A percentile compares a stretch with the other conserved stretches of the same genome.
Conservation (phyloP, 1,139 yeast species). For the Pneumocystis jirovecii region DNA sequence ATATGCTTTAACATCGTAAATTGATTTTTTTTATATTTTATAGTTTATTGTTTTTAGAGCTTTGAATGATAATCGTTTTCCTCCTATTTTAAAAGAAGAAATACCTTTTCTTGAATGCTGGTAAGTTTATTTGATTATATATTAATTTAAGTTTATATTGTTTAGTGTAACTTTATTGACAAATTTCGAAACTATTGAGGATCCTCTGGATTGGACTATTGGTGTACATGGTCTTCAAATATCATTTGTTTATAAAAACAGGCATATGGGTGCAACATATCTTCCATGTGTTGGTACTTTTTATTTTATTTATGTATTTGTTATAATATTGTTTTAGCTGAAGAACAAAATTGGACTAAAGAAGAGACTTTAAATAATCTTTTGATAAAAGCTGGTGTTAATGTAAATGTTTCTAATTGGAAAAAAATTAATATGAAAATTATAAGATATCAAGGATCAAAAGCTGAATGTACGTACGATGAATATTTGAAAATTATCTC, state of each 20-base stretch:
- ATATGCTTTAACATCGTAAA: conserved; percentile 48
- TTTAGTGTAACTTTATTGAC: conserved; percentile 50
- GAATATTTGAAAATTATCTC: not conserved
- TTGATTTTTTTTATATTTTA: conserved; percentile 2
- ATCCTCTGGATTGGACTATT: conserved; percentile 57
- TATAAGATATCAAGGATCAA: conserved; percentile 26
- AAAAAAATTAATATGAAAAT: conserved; percentile 15
- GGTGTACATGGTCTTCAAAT: conserved; percentile 74
- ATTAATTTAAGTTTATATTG: conserved; percentile 16
- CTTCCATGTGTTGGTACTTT: conserved; percentile 4
- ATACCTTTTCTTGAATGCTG: conserved; percentile 35
- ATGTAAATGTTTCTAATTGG: conserved; percentile 15
- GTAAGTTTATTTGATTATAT: conserved; percentile 7
- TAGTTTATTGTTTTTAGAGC: conserved; percentile 27
- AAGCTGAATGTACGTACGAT: conserved; percentile 11
- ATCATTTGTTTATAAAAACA: conserved; percentile 25
- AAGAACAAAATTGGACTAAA: conserved; percentile 76
- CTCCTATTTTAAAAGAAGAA: conserved; percentile 46
- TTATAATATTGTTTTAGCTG: conserved; percentile 80
- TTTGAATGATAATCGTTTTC: conserved; percentile 60
- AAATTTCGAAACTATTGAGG: conserved; percentile 38
- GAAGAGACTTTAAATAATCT: conserved; percentile 54
- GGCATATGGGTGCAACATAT: conserved; percentile 22
- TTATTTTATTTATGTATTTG: conserved; percentile 36
- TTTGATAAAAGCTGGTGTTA: conserved; percentile 53